phyloP scores from a whole-genome alignment of 768 basidiomycete species.

The Agaricus subrufescens region DNA sequence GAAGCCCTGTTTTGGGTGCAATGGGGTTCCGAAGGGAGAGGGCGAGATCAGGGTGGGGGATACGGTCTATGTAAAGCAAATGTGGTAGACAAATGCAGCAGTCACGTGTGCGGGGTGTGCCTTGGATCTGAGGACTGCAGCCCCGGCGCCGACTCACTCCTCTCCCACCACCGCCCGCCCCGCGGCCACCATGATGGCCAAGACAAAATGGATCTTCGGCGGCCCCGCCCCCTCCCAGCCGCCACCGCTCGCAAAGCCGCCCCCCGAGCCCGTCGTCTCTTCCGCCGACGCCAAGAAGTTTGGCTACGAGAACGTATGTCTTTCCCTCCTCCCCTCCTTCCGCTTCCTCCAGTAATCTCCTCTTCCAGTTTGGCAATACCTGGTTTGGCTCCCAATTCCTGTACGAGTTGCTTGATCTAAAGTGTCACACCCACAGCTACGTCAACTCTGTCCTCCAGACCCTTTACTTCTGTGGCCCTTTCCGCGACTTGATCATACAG shows the following conservation, averaged over 20 bases:
- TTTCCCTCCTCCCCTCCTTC: background rate
- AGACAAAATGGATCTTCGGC: conserved; percentile 35
- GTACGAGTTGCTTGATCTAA: conserved; percentile 3
- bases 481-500: conserved; percentile 86
- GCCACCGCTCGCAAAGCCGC: conserved; percentile 21
- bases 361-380: conserved; percentile 85
- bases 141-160: conserved; percentile 7
- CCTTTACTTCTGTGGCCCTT: conserved; percentile 92
- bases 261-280: conserved; percentile 31
- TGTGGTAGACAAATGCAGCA: conserved; percentile 13
- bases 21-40: conserved; percentile 45
- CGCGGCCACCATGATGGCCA: conserved; percentile 26
- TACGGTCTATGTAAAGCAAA: conserved; percentile 43
- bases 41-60: conserved; percentile 65
- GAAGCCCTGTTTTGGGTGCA: conserved; percentile 65
- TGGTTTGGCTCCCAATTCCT: conserved; percentile 47
- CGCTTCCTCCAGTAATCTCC: conserved; percentile 6
- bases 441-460: conserved; percentile 99
- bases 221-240: conserved; percentile 18
- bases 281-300: conserved; percentile 82
- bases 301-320: conserved; percentile 93
- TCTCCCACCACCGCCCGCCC: background rate
- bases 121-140: background rate
- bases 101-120: conserved; percentile 13
- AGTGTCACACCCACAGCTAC: conserved; percentile 54